A percentile compares a stretch with the other conserved stretches of the same genome.
phyloP scores from a whole-genome alignment of 129 eudicot genomes.

The Artemisia argyi region DNA sequence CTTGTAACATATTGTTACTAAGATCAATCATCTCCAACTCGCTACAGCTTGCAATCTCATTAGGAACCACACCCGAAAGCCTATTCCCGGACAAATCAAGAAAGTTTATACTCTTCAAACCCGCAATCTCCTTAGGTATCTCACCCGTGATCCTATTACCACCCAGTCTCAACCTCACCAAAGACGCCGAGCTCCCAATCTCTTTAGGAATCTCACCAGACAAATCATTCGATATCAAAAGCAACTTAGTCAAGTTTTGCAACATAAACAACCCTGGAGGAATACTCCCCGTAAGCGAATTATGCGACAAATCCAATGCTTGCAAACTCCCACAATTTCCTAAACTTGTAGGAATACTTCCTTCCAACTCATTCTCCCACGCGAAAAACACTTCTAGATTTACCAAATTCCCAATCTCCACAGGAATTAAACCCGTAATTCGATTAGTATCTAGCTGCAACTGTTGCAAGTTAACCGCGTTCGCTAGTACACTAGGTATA shows the following conservation, averaged over 20 bases:
- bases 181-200: conserved; percentile 50
- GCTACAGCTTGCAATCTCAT: conserved; percentile 51
- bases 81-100: conserved; percentile 65
- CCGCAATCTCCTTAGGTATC: conserved; percentile 58
- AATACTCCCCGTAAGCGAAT: conserved; percentile 63
- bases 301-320: conserved; percentile 67
- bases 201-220: conserved; percentile 61
- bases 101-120: conserved; percentile 56
- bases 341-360: conserved; percentile 61
- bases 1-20: conserved; percentile 54
- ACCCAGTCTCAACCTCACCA: conserved; percentile 60
- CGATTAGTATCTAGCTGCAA: conserved; percentile 72
- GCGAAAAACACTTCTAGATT: conserved; percentile 63
- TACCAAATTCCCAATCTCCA: conserved; percentile 40
- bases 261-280: conserved; percentile 60
- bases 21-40: conserved; percentile 68
- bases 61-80: conserved; percentile 56
- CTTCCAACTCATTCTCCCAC: conserved; percentile 69
- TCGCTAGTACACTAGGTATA: conserved; percentile 52
- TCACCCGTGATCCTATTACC: conserved; percentile 50
- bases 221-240: conserved; percentile 60
- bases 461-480: conserved; percentile 51
- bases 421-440: conserved; percentile 57
- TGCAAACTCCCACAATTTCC: conserved; percentile 58
- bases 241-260: conserved; percentile 60